Conservation (phyloP, 2,329 filamentous ascomycete species). For the Colletotrichum somersetense region DNA sequence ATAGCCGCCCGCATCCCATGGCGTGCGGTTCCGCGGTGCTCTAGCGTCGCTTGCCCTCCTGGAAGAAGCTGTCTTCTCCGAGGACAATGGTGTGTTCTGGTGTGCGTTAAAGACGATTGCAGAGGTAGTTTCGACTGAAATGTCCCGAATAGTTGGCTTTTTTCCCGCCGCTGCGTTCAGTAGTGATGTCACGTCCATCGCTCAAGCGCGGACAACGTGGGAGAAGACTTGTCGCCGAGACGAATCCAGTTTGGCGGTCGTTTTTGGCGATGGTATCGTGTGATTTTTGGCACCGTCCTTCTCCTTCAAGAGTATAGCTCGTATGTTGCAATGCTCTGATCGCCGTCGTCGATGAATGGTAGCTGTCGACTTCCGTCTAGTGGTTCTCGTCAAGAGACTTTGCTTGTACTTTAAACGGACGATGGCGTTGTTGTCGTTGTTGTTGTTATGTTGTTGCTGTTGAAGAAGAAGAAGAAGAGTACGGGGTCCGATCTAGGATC, state of each 20-base stretch:
- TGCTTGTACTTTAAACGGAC: neutral
- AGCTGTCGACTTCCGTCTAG: neutral
- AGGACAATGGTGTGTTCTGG: slow-evolving; percentile 28
- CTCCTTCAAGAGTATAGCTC: neutral
- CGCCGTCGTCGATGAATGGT: neutral
- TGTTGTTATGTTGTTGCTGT: slow-evolving; percentile 4
- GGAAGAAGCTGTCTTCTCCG: slow-evolving; percentile 38
- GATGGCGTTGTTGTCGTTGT: neutral
- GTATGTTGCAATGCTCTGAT: neutral
- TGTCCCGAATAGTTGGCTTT: slow-evolving; percentile 39
- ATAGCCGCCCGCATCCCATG: slow-evolving; percentile 66
- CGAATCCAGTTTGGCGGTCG: slow-evolving; percentile 39
- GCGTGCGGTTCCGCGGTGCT: slow-evolving; percentile 54
- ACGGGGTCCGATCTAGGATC: slow-evolving; percentile 38
- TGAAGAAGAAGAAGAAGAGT: neutral
- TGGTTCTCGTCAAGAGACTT: slow-evolving; percentile 3
- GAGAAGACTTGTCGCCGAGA: slow-evolving; percentile 33
- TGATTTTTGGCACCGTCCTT: neutral
- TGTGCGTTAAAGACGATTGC: slow-evolving; percentile 25
- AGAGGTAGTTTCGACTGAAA: slow-evolving; percentile 34
- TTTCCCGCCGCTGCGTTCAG: slow-evolving; percentile 43
- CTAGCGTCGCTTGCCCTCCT: slow-evolving; percentile 40
- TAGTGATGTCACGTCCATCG: slow-evolving; percentile 45
- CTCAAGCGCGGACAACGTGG: slow-evolving; percentile 41
- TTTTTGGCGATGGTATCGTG: slow-evolving; percentile 14